Evolutionary conservation across 331 rosid species (phyloP).

Genomic region (Stylosanthes scabra): DNA sequence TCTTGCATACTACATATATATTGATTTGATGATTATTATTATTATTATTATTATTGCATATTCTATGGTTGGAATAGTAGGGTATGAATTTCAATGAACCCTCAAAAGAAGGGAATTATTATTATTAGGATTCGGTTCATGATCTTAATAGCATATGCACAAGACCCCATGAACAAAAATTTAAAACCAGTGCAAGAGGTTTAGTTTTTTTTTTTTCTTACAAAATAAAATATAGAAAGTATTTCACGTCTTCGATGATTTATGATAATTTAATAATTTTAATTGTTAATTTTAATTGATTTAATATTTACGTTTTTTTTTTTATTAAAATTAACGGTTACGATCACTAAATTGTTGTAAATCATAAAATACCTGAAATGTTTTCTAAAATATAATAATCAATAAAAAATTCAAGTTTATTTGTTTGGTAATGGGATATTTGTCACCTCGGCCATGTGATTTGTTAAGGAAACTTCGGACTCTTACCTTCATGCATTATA

Average conservation of each 20-base stretch:
- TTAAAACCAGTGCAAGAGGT: slow-evolving; percentile 36
- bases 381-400: neutral
- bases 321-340: too few species aligned
- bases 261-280: too few species aligned
- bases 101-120: slow-evolving; percentile 47
- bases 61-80: slow-evolving; percentile 36
- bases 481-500: neutral
- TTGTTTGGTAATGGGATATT: slow-evolving; percentile 32
- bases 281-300: too few species aligned
- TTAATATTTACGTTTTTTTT: too few species aligned
- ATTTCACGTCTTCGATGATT: too few species aligned
- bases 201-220: neutral
- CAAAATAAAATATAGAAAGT: too few species aligned
- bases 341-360: too few species aligned
- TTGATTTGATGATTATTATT: slow-evolving; percentile 15
- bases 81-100: slow-evolving; percentile 43
- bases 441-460: slow-evolving; percentile 38
- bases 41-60: neutral
- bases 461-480: slow-evolving; percentile 19
- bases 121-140: slow-evolving; percentile 40
- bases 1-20: slow-evolving; percentile 25
- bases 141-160: slow-evolving; percentile 6
- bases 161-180: neutral
- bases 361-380: too few species aligned
- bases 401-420: slow-evolving; percentile 32